Conservation (phyloP, 257 asterid species). For the Gynochthodes officinalis region DNA sequence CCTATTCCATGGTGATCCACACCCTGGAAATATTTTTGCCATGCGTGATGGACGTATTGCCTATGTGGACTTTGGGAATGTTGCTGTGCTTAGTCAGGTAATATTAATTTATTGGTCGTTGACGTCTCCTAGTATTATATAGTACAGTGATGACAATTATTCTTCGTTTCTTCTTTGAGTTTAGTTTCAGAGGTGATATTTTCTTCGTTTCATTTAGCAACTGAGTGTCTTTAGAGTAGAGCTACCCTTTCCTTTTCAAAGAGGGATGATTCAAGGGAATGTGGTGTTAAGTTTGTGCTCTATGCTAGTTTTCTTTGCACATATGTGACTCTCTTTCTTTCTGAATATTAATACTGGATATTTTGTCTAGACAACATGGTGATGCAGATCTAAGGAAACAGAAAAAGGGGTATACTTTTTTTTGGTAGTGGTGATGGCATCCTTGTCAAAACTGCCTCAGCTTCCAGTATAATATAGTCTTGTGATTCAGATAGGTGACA, state of each 20-base stretch:
- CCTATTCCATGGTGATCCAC: conserved; percentile 97
- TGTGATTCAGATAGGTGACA: background rate
- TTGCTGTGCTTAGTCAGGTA: conserved; percentile 99
- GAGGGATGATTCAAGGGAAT: background rate
- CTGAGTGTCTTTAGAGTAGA: background rate
- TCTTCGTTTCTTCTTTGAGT: background rate
- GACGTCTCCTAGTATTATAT: background rate
- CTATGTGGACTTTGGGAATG: conserved; percentile 97
- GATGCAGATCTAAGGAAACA: background rate
- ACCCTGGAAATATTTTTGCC: conserved; percentile 98
- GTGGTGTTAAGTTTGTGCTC: background rate
- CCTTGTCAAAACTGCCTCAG: background rate
- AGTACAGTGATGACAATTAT: background rate
- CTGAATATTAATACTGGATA: background rate
- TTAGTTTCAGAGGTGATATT: background rate
- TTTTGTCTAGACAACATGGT: background rate
- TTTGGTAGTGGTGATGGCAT: too few species aligned
- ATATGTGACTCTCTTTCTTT: too few species aligned
- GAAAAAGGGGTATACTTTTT: background rate
- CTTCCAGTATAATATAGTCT: background rate
- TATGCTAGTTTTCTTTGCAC: background rate
- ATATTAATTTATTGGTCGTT: conserved; percentile 6
- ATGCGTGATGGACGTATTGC: conserved; percentile 99
- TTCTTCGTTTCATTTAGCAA: background rate
- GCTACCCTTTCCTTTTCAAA: background rate